Evolutionary conservation across 345 rosid species (phyloP), one percentile per base, ranked within the genome.

Genomic region (Euphorbia lathyris): DNA sequence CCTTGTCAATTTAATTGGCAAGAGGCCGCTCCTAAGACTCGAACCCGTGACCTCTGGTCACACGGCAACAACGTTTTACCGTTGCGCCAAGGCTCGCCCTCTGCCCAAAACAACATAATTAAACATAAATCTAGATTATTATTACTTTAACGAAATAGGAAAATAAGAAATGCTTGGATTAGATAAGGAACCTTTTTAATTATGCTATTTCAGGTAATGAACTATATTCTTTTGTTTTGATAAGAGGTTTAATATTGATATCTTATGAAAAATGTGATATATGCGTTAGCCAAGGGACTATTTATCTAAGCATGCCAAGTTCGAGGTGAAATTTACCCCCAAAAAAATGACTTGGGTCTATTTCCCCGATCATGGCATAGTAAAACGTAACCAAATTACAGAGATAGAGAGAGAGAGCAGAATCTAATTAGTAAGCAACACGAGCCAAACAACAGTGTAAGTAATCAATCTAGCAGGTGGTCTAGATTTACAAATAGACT

Each of bases 381-480:
- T 38, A 32, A 14, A 4, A 52, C 20, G 32, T 32, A 52, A 52
- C 53, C 60, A 22, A 51, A 52, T 32, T 27, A 50, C 8, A 19
- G 0, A 2, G 2, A 9, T 34, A 5, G 16, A 2, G 2, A 9
- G 53, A 5, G 16, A 19, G 6, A 63, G 16, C 30, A 22, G 36
- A 64, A 64, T 25, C 25, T 50, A 20, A 32, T 14, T 23, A 20
- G 14, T 17, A 23, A 25, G 26, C 12, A 56, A 67, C 34, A 38
- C 16, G 20, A 9, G 10, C 0, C 14, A 43, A 5, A 36, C 11
- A 16, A 7, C 16, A 3, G 14, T 0, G 25, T 23, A 56, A 53
- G 9, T 36, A 38, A 75, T 61, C 12, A 61, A 64, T 22, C 60
- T 9, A 66, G 71, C 56, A 50, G 40, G 51, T 17, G 52, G 11